Evolutionary conservation across 2,329 filamentous ascomycete species (phyloP).

Genomic region (Diplodia scrobiculata): DNA sequence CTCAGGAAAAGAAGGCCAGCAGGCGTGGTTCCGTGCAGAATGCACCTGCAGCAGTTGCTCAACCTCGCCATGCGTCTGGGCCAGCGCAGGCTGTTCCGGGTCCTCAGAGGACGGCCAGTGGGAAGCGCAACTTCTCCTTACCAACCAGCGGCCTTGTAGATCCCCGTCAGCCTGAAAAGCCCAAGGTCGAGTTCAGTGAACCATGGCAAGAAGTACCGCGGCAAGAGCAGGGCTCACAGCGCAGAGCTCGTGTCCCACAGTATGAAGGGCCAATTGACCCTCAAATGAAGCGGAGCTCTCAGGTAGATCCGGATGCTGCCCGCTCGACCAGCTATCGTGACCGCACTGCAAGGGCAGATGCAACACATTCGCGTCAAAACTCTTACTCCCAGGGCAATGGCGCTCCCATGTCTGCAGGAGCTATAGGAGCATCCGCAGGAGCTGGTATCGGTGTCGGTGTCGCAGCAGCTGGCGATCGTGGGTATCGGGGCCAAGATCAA

Average conservation of each 20-base stretch:
- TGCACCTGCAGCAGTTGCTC: not conserved
- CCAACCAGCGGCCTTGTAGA: constrained; percentile 22
- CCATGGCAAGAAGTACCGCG: constrained; percentile 7
- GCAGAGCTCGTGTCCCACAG: constrained; percentile 11
- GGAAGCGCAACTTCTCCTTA: constrained; percentile 16
- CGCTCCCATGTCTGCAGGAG: constrained; percentile 4
- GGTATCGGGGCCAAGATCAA: constrained; percentile 32
- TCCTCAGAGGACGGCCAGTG: constrained; percentile 7
- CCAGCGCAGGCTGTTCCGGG: constrained; percentile 6
- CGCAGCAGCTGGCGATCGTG: constrained; percentile 37
- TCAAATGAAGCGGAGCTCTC: not conserved
- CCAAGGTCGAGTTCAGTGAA: constrained; percentile 9
- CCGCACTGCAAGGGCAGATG: constrained; percentile 36
- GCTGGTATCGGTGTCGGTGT: constrained; percentile 39
- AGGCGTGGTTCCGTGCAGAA: constrained; percentile 22
- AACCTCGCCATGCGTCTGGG: constrained; percentile 12
- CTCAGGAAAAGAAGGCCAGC: constrained; percentile 60
- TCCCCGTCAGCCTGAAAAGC: constrained; percentile 20
- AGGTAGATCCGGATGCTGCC: constrained; percentile 5
- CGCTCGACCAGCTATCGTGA: constrained; percentile 39
- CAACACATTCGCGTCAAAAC: not conserved
- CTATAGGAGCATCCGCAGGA: not conserved
- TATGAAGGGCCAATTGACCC: constrained; percentile 29
- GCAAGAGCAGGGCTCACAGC: constrained; percentile 11
- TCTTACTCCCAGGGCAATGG: constrained; percentile 2